These are phyloP conservation scores for Pythium biforme DNA, from an alignment of 352 stramenopile species.

Conservation along the genomic window DNA sequence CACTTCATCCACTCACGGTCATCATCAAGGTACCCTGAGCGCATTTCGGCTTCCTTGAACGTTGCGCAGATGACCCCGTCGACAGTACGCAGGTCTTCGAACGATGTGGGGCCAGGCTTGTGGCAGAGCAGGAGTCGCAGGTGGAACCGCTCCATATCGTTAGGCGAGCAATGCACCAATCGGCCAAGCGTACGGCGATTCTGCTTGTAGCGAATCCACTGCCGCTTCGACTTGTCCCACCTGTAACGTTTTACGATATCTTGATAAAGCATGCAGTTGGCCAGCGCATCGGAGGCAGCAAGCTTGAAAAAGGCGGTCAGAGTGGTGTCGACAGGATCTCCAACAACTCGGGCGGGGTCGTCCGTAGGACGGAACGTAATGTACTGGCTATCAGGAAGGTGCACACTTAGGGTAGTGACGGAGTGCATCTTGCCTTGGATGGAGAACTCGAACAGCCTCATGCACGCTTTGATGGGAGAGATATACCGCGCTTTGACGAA, in stretches of 20 bases:
- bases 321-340: background rate
- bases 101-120: constrained; percentile 19
- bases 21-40: constrained; percentile 23
- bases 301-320: constrained; percentile 13
- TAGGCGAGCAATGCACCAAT: constrained; percentile 24
- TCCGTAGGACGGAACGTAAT: background rate
- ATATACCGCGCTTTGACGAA: constrained; percentile 36
- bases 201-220: constrained; percentile 24
- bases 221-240: constrained; percentile 8
- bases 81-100: constrained; percentile 27
- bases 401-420: constrained; percentile 1
- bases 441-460: constrained; percentile 26
- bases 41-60: constrained; percentile 22
- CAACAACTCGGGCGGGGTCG: background rate
- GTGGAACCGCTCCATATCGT: constrained; percentile 25
- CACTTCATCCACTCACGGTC: constrained; percentile 25
- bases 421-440: constrained; percentile 27
- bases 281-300: background rate
- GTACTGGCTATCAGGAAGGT: constrained; percentile 8
- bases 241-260: constrained; percentile 6
- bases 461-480: constrained; percentile 30
- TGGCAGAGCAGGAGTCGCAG: constrained; percentile 28
- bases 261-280: constrained; percentile 6
- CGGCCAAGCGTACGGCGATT: constrained; percentile 19
- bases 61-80: constrained; percentile 15